A percentile compares a stretch with the other conserved stretches of the same genome.
Conservation (phyloP, 75 land plant species). For the Pinus tabuliformis region DNA sequence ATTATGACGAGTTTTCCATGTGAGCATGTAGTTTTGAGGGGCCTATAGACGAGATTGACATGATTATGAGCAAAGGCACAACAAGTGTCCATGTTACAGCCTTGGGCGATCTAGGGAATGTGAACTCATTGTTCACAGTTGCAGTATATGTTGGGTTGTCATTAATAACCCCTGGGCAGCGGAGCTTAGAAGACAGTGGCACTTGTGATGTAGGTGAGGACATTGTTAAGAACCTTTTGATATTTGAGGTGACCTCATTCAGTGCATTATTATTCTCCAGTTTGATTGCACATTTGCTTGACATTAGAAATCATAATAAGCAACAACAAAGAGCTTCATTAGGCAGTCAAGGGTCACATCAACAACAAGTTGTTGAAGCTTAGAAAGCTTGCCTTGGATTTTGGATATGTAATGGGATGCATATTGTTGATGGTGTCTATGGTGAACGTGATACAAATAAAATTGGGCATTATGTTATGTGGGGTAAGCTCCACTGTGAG, state of each 20-base stretch:
- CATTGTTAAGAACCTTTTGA: constrained; percentile 43
- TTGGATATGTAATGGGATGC: constrained; percentile 79
- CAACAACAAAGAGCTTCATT: constrained; percentile 56
- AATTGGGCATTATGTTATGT: constrained; percentile 74
- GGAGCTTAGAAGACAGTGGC: constrained; percentile 29
- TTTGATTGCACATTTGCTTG: constrained; percentile 83
- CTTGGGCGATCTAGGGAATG: constrained; percentile 34
- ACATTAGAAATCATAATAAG: constrained; percentile 79
- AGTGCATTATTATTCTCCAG: constrained; percentile 92
- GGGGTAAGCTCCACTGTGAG: constrained; percentile 43
- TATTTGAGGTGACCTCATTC: constrained; percentile 85
- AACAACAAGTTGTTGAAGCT: constrained; percentile 49
- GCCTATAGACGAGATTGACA: too few relatives aligned
- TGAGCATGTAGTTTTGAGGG: too few relatives aligned
- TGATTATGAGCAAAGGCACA: neutral
- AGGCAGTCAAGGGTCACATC: constrained; percentile 53
- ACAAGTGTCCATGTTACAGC: constrained; percentile 70
- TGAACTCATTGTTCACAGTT: too few relatives aligned
- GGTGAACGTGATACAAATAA: constrained; percentile 72
- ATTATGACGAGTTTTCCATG: too few relatives aligned
- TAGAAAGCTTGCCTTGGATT: constrained; percentile 74
- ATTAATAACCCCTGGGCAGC: constrained; percentile 17
- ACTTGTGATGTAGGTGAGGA: constrained; percentile 48
- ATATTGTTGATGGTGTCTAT: constrained; percentile 77
- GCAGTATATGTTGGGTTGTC: too few relatives aligned